Percentiles rank a stretch among this genome's conserved stretches.
These are phyloP conservation scores for Batrachochytrium dendrobatidis DNA, from an alignment of 371 early-diverging fungal genomes.

Conservation along the genomic window DNA sequence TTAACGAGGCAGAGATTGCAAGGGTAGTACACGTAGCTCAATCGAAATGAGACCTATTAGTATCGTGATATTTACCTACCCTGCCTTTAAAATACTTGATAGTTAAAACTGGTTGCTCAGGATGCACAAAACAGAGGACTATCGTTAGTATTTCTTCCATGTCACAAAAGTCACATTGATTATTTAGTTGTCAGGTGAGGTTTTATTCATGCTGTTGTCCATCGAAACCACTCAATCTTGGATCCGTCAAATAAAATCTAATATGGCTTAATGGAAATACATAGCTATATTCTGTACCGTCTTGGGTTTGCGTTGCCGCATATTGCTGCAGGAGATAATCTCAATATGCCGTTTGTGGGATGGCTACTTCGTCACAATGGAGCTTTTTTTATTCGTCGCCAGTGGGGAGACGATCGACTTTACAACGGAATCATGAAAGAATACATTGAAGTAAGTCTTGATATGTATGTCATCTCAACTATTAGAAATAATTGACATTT, in stretches of 20 bases:
- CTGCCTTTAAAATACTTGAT: too few species aligned
- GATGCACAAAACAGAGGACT: conserved; percentile 58
- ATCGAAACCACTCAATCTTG: not conserved
- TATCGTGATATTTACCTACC: too few species aligned
- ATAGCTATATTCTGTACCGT: conserved; percentile 67
- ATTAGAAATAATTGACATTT: not conserved
- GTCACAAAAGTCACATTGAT: conserved; percentile 86
- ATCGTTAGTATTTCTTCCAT: conserved; percentile 75
- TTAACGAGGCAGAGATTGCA: conserved; percentile 71
- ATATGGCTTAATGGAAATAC: not conserved
- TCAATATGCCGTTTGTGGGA: conserved; percentile 76
- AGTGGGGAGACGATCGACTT: conserved; percentile 71
- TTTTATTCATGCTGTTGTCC: not conserved
- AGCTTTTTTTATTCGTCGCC: conserved; percentile 76
- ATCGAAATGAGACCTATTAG: too few species aligned
- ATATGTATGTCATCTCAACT: not conserved
- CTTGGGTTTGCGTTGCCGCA: conserved; percentile 77
- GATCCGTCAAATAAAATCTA: not conserved
- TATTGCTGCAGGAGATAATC: conserved; percentile 84
- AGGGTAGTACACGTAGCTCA: conserved; percentile 39
- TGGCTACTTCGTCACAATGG: conserved; percentile 59
- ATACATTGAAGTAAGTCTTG: conserved; percentile 52
- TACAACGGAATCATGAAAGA: conserved; percentile 66
- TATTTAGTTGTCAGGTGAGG: conserved; percentile 62
- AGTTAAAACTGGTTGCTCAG: conserved; percentile 59